Evolutionary conservation across 169 alveolate genomes (phyloP).

Genomic region (Cryptosporidium baileyi): DNA sequence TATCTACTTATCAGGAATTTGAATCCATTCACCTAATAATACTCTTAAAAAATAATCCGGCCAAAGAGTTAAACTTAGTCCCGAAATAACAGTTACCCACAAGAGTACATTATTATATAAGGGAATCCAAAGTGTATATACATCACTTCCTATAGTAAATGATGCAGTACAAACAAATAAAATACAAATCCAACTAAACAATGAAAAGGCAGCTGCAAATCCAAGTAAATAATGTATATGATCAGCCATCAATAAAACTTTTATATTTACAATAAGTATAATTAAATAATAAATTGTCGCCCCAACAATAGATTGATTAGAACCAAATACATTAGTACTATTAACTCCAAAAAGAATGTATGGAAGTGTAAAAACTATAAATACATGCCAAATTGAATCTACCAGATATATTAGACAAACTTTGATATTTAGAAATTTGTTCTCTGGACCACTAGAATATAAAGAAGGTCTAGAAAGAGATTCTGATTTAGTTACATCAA

Average conservation of each 20-base stretch:
- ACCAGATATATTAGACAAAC: conserved; percentile 79
- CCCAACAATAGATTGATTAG: conserved; percentile 73
- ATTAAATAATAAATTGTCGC: conserved; percentile 76
- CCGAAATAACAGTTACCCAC: conserved; percentile 50
- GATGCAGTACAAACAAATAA: conserved; percentile 61
- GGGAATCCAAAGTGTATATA: conserved; percentile 64
- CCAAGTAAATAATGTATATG: conserved; percentile 62
- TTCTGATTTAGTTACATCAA: conserved; percentile 77
- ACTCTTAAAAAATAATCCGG: conserved; percentile 56
- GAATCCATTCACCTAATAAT: not conserved
- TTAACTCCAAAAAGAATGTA: conserved; percentile 73
- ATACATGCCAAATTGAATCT: conserved; percentile 78
- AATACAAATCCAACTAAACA: conserved; percentile 52
- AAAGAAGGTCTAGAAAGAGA: conserved; percentile 77
- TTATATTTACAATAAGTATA: conserved; percentile 77
- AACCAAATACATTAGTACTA: conserved; percentile 74
- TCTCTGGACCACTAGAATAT: conserved; percentile 79
- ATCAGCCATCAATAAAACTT: conserved; percentile 75
- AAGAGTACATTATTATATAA: conserved; percentile 25
- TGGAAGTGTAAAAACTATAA: conserved; percentile 73
- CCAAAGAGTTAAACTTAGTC: conserved; percentile 55
- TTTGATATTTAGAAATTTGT: conserved; percentile 76
- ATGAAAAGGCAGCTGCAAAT: conserved; percentile 35
- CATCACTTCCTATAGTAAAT: conserved; percentile 55
- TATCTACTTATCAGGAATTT: conserved; percentile 12